Conservation (phyloP, 2,329 filamentous ascomycete species). For the Fusarium cyanostomum region DNA sequence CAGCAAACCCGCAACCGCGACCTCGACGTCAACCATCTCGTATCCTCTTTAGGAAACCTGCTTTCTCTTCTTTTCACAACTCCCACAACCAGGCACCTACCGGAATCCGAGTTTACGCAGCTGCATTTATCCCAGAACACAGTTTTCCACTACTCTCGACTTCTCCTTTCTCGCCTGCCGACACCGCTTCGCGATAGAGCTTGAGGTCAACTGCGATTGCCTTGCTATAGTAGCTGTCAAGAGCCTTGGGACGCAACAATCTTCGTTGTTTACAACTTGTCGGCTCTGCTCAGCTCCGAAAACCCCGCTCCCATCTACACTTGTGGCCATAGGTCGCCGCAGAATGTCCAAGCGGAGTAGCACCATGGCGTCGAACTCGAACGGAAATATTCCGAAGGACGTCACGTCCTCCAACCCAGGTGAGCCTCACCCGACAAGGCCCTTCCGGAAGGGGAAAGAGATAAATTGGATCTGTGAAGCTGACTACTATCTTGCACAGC, state of each 20-base stretch:
- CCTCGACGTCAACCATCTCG: conserved; percentile 35
- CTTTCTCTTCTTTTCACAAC: conserved; percentile 8
- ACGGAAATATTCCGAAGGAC: conserved; percentile 46
- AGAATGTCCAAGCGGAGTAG: conserved; percentile 72
- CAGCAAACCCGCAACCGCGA: conserved; percentile 28
- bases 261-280: background rate
- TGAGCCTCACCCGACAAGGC: conserved; percentile 37
- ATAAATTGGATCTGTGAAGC: conserved; percentile 1
- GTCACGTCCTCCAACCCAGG: conserved; percentile 45
- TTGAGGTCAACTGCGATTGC: conserved; percentile 3
- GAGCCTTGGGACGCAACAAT: background rate
- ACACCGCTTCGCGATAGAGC: conserved; percentile 18
- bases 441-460: background rate
- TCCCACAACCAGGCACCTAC: background rate
- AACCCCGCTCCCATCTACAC: background rate
- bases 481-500: conserved; percentile 51
- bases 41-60: conserved; percentile 14
- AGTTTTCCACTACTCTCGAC: background rate
- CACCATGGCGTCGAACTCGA: conserved; percentile 46
- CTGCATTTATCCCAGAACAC: background rate
- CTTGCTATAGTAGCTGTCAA: conserved; percentile 3
- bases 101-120: background rate
- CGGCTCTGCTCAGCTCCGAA: background rate
- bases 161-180: background rate
- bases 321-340: background rate